These are phyloP conservation scores for Lipomyces sp. DNA, from an alignment of 805 yeast species.

Conservation along the genomic window DNA sequence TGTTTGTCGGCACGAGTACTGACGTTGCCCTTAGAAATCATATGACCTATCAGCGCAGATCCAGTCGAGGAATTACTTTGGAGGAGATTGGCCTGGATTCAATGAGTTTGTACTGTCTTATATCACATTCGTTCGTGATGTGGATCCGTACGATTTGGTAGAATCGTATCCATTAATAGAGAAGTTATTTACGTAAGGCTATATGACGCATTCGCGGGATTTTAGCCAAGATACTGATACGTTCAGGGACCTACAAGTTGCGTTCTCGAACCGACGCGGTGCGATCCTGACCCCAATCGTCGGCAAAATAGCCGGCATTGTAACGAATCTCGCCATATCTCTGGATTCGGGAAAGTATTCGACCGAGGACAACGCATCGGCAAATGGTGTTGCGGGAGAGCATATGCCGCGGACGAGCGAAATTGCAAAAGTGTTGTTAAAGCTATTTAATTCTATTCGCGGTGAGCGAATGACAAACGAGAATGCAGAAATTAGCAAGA, in stretches of 20 bases:
- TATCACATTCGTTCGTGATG: slow-evolving; percentile 53
- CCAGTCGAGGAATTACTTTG: slow-evolving; percentile 43
- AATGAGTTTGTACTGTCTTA: slow-evolving; percentile 53
- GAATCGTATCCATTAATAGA: slow-evolving; percentile 60
- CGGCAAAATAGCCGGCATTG: slow-evolving; percentile 20
- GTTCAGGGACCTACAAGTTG: slow-evolving; percentile 46
- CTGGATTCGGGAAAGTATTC: slow-evolving; percentile 25
- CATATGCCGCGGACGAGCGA: slow-evolving; percentile 46
- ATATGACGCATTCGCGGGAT: not conserved
- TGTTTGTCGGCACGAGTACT: not conserved
- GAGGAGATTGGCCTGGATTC: slow-evolving; percentile 53
- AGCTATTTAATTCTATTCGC: slow-evolving; percentile 64
- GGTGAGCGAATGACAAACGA: slow-evolving; percentile 48
- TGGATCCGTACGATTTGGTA: slow-evolving; percentile 58
- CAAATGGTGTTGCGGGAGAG: slow-evolving; percentile 30
- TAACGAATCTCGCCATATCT: slow-evolving; percentile 19
- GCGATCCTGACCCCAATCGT: slow-evolving; percentile 30
- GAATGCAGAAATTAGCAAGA: slow-evolving; percentile 45
- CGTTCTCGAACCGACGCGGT: slow-evolving; percentile 46
- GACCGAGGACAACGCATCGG: slow-evolving; percentile 9
- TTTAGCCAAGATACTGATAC: slow-evolving; percentile 48
- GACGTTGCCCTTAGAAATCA: slow-evolving; percentile 19
- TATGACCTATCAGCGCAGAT: slow-evolving; percentile 39
- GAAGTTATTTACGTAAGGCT: slow-evolving; percentile 47
- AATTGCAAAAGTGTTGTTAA: slow-evolving; percentile 59